phyloP scores from a whole-genome alignment of 176 grass and related monocot species.

The Cenchrus purpureus region DNA sequence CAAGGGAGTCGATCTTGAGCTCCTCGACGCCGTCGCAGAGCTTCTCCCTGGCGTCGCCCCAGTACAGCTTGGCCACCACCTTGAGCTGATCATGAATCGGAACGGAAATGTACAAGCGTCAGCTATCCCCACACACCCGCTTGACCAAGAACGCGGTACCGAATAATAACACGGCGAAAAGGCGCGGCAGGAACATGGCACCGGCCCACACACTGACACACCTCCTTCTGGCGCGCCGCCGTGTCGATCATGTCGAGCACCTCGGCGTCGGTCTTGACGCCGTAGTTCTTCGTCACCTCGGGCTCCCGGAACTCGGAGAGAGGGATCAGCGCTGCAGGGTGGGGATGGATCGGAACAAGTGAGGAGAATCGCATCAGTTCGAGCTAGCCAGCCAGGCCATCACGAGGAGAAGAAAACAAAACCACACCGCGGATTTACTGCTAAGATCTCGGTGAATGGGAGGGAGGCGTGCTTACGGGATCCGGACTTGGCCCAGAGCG shows the following conservation, averaged over 20 bases:
- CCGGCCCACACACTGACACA: background rate
- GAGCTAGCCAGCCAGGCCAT: background rate
- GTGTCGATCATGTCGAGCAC: slow-evolving; percentile 89
- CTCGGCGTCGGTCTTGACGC: slow-evolving; percentile 58
- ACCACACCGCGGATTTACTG: background rate
- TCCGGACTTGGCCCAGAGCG: slow-evolving; percentile 69
- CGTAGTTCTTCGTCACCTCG: slow-evolving; percentile 67
- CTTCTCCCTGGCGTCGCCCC: slow-evolving; percentile 96
- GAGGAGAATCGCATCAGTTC: background rate
- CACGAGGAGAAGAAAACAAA: background rate
- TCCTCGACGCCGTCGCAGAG: slow-evolving; percentile 76
- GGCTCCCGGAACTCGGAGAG: slow-evolving; percentile 78
- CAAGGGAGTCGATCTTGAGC: slow-evolving; percentile 66
- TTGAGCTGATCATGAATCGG: slow-evolving; percentile 44
- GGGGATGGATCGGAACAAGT: too few relatives aligned
- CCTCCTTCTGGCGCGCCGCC: slow-evolving; percentile 70
- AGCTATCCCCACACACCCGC: background rate
- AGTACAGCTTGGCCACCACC: slow-evolving; percentile 81
- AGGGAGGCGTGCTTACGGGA: slow-evolving; percentile 44
- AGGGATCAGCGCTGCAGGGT: slow-evolving; percentile 68
- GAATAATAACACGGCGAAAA: background rate
- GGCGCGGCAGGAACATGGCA: too few relatives aligned
- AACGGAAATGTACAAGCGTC: background rate
- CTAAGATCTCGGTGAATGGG: background rate
- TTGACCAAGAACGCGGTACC: background rate